Percentiles rank a stretch among this genome's conserved stretches.
phyloP scores from a whole-genome alignment of 2,329 filamentous ascomycete species.

The Alternaria sp. region DNA sequence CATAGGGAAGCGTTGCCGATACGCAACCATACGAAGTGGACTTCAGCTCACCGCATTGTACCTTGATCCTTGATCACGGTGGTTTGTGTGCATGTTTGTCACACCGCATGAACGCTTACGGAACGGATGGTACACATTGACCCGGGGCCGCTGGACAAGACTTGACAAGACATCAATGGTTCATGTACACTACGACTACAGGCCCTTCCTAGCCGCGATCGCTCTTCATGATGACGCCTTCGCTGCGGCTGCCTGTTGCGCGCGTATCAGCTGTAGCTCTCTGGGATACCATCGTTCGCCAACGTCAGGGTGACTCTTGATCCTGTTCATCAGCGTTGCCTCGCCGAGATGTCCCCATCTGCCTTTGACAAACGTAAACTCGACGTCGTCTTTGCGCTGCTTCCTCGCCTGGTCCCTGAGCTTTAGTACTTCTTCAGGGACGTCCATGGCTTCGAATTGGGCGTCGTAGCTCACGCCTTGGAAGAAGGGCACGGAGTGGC shows the following conservation, averaged over 20 bases:
- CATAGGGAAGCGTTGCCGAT: conserved; percentile 12
- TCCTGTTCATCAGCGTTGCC: conserved; percentile 81
- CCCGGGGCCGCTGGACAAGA: not conserved
- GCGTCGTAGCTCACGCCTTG: conserved; percentile 84
- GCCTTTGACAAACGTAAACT: conserved; percentile 82
- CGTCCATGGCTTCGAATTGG: conserved; percentile 78
- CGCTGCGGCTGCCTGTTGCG: conserved; percentile 47
- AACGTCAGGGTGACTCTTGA: conserved; percentile 89
- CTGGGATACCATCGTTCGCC: conserved; percentile 74
- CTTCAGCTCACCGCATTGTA: conserved; percentile 16
- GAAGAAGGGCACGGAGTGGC: conserved; percentile 87
- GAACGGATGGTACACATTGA: not conserved
- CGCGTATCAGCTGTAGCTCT: conserved; percentile 53
- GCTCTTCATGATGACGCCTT: conserved; percentile 5
- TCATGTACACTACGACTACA: conserved; percentile 6
- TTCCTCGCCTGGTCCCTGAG: conserved; percentile 69
- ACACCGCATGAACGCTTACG: conserved; percentile 18
- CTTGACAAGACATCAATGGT: conserved; percentile 7
- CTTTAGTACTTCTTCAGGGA: conserved; percentile 69
- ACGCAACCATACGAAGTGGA: conserved; percentile 6
- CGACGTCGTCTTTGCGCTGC: conserved; percentile 72
- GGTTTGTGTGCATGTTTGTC: conserved; percentile 14
- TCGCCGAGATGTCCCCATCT: conserved; percentile 75
- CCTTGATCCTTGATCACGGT: conserved; percentile 7
- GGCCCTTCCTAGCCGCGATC: not conserved